Evolutionary conservation across 164 flowering plant species (phyloP).

Genomic region (Brasenia schreberi): DNA sequence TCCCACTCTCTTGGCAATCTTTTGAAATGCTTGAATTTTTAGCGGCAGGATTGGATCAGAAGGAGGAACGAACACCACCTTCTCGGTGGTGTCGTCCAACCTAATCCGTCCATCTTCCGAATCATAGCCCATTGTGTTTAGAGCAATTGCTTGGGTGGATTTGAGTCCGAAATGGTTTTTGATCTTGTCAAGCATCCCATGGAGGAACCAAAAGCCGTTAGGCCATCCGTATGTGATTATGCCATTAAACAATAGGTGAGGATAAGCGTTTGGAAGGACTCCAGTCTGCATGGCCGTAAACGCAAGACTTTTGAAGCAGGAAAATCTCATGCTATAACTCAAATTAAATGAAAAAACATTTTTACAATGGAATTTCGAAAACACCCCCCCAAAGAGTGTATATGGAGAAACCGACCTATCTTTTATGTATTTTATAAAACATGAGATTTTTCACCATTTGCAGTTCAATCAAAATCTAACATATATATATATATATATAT

Average conservation of each 20-base stretch:
- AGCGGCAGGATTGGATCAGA: conserved; percentile 30
- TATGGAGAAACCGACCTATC: no score
- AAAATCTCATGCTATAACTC: no score
- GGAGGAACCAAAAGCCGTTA: conserved; percentile 28
- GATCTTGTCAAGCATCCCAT: conserved; percentile 31
- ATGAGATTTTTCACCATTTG: no score
- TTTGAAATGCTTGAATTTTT: conserved; percentile 38
- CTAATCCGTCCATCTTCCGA: conserved; percentile 30
- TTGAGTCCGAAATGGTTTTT: conserved; percentile 12
- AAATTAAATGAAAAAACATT: no score
- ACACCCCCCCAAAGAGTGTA: no score
- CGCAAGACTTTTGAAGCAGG: no score
- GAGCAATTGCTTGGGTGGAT: conserved; percentile 13
- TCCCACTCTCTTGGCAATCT: conserved; percentile 37
- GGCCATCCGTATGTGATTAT: conserved; percentile 40
- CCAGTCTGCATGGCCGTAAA: conserved; percentile 22
- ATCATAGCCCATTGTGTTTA: conserved; percentile 44
- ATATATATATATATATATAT: no score
- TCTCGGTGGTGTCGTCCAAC: conserved; percentile 18
- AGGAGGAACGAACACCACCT: conserved; percentile 30
- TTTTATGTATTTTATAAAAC: no score
- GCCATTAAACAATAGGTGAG: conserved; percentile 37
- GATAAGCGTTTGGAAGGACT: conserved; percentile 37
- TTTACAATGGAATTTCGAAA: no score
- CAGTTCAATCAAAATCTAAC: no score